Evolutionary conservation across 1,284 basidiomycete species (phyloP), one percentile per base, ranked within the genome.

Genomic region (Irpex sp.): DNA sequence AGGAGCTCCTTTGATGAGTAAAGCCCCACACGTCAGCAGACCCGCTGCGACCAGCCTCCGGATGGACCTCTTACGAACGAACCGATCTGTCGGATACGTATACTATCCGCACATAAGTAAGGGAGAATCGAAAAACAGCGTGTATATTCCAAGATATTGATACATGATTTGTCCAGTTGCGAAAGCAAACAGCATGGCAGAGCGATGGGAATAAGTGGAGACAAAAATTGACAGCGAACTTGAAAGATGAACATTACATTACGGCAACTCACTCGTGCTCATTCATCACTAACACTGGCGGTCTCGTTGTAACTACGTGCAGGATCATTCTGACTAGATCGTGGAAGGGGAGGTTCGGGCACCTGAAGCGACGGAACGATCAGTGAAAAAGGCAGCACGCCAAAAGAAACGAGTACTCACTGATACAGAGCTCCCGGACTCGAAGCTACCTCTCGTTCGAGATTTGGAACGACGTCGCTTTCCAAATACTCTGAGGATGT

Each of bases 401-500:
- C 19, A 46, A 36, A 43, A 65, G 31, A 47, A 37, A 31, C 15
- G 36, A 2, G 26, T 6, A 68, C 68, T 51, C 47, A 70, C 69
- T 50, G 63, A 66, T 9, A 51, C 59, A 6, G 69, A 69, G 17
- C 58, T 61, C 36, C 66, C 66, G 51, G 70, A 71, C n/a, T 70
- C 70, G 9, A 70, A 50, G 57, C 70, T 72, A 3, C 61, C 54
- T 51, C 66, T 61, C n/a, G 61, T 43, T 35, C 66, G 64, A 31
- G 65, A 62, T 35, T 63, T 46, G 49, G 63, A 63, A 43, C 61
- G 67, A 19, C 68, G 67, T 15, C 77, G 73, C 62, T 69, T 74
- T 5, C 26, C 53, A 68, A 82, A 82, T 2, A 82, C 67, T 61
- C 78, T 81, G 60, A 78, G 73, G 61, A 81, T 49, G 21, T 60